These are phyloP conservation scores for Backusella tarrabulga DNA, from an alignment of 192 early-diverging fungal genomes.

Conservation along the genomic window DNA sequence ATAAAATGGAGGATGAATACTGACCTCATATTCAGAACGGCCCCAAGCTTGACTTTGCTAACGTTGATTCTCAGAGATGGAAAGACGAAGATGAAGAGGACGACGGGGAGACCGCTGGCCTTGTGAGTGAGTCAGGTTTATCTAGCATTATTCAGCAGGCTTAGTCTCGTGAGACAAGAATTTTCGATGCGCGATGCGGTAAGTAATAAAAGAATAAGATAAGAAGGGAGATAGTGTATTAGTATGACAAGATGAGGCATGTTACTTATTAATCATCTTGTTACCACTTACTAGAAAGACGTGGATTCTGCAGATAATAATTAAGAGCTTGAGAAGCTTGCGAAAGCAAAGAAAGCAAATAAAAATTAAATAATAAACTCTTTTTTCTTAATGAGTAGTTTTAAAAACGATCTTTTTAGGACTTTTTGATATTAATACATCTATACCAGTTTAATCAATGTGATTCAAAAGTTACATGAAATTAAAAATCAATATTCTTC, in stretches of 20 bases:
- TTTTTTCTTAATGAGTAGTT: not conserved
- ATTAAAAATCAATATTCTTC: no score
- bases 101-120: slow-evolving; percentile 49
- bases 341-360: not conserved
- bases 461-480: no score
- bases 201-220: not conserved
- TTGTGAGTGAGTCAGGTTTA: slow-evolving; percentile 52
- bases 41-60: slow-evolving; percentile 70
- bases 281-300: not conserved
- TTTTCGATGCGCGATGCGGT: not conserved
- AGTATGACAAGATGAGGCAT: not conserved
- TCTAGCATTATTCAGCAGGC: slow-evolving; percentile 52
- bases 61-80: slow-evolving; percentile 91
- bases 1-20: slow-evolving; percentile 70
- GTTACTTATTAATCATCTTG: not conserved
- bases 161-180: slow-evolving; percentile 38
- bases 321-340: not conserved
- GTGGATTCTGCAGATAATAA: not conserved
- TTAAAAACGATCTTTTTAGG: no score
- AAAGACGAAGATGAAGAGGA: slow-evolving; percentile 95
- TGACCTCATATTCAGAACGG: slow-evolving; percentile 85
- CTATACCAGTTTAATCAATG: no score
- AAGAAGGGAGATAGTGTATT: not conserved
- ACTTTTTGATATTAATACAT: no score
- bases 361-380: not conserved